A percentile compares a stretch with the other conserved stretches of the same genome.
Evolutionary conservation across 2,329 filamentous ascomycete genomes (phyloP).

Genomic region (Cladosporium phlei): DNA sequence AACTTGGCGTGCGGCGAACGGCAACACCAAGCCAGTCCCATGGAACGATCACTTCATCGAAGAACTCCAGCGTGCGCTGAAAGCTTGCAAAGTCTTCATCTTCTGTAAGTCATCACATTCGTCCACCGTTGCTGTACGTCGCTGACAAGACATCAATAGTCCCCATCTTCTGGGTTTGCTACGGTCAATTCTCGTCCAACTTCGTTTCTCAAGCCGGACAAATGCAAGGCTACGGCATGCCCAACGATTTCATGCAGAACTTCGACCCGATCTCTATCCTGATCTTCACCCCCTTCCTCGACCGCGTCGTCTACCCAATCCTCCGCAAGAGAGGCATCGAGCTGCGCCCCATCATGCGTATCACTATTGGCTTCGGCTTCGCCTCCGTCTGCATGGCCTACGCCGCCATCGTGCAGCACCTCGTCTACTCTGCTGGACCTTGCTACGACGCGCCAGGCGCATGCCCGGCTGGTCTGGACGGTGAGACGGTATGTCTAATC

Average conservation of each 20-base stretch:
- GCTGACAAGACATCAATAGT: conserved; percentile 14
- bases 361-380: conserved; percentile 50
- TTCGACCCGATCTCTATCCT: conserved; percentile 45
- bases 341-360: conserved; percentile 48
- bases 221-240: conserved; percentile 44
- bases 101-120: conserved; percentile 29
- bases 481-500: no score
- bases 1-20: conserved; percentile 54
- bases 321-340: conserved; percentile 39
- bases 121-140: background rate
- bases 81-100: conserved; percentile 65
- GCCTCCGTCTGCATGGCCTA: conserved; percentile 52
- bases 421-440: conserved; percentile 51
- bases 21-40: conserved; percentile 40
- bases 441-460: conserved; percentile 45
- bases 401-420: conserved; percentile 53
- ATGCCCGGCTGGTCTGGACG: conserved; percentile 35
- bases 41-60: conserved; percentile 70
- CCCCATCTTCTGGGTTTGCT: conserved; percentile 45
- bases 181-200: conserved; percentile 38
- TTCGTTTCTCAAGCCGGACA: conserved; percentile 46
- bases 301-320: conserved; percentile 43
- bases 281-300: conserved; percentile 43
- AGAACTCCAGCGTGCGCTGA: conserved; percentile 61
- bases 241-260: conserved; percentile 47